Conservation (phyloP, 2,329 filamentous ascomycete genomes). For the Trichoderma citrinoviride region DNA sequence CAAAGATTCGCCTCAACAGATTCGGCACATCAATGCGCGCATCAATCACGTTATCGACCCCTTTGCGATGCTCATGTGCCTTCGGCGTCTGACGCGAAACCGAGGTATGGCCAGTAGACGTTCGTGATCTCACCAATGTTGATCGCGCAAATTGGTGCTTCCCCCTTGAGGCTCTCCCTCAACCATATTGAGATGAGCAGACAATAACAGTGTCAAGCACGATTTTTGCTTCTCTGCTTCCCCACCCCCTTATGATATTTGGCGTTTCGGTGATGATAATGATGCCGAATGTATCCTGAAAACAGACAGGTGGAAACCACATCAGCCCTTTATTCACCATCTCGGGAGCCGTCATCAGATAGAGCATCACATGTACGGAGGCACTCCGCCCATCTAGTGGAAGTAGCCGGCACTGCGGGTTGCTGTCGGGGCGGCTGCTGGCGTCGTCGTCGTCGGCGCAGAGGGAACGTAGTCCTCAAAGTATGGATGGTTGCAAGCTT, state of each 20-base stretch:
- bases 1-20: neutral
- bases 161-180: neutral
- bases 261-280: slow-evolving; percentile 5
- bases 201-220: slow-evolving; percentile 7
- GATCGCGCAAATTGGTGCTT: neutral
- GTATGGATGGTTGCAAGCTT: slow-evolving; percentile 80
- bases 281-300: slow-evolving; percentile 27
- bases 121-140: neutral
- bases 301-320: slow-evolving; percentile 13
- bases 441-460: slow-evolving; percentile 25
- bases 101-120: neutral
- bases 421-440: slow-evolving; percentile 23
- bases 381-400: slow-evolving; percentile 33
- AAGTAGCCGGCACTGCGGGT: slow-evolving; percentile 38
- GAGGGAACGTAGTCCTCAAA: slow-evolving; percentile 52
- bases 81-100: neutral
- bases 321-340: neutral
- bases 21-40: neutral
- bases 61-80: neutral
- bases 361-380: slow-evolving; percentile 26
- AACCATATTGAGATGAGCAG: neutral
- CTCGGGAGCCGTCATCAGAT: neutral
- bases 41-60: neutral
- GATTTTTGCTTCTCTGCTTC: neutral
- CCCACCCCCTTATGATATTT: neutral